These are phyloP conservation scores for Tricholoma flavovirens DNA, from an alignment of 768 basidiomycete species.

Conservation along the genomic window DNA sequence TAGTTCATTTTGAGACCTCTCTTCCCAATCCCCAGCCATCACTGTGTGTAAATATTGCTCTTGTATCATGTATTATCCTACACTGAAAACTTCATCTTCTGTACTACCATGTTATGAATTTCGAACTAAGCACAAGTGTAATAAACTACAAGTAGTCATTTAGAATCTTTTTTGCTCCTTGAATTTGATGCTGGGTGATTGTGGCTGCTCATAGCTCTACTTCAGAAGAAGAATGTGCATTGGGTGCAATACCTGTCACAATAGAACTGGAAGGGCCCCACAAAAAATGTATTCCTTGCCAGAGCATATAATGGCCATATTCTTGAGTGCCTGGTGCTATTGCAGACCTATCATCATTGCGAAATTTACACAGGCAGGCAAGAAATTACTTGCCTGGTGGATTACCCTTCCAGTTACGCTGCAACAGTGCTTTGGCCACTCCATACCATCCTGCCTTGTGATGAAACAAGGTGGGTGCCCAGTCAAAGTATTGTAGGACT, in stretches of 20 bases:
- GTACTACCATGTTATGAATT: neutral
- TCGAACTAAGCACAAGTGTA: neutral
- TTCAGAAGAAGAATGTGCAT: neutral
- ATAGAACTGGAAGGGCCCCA: neutral
- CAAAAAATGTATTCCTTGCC: neutral
- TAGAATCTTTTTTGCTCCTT: neutral
- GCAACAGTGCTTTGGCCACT: neutral
- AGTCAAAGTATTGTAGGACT: neutral
- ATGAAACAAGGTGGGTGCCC: neutral
- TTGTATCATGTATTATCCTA: neutral
- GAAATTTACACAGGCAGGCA: neutral
- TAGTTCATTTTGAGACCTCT: neutral
- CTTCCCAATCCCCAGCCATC: neutral
- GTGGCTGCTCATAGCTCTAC: neutral
- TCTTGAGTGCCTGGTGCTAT: neutral
- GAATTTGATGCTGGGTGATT: neutral
- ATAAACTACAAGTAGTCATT: neutral
- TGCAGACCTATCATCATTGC: neutral
- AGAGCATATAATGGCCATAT: neutral
- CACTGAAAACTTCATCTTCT: neutral
- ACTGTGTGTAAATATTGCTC: neutral
- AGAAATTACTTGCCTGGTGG: neutral
- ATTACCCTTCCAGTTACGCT: neutral
- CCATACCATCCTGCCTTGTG: neutral
- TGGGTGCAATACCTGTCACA: neutral